phyloP scores from a whole-genome alignment of 768 basidiomycete species.

The Boletus barrowsii region DNA sequence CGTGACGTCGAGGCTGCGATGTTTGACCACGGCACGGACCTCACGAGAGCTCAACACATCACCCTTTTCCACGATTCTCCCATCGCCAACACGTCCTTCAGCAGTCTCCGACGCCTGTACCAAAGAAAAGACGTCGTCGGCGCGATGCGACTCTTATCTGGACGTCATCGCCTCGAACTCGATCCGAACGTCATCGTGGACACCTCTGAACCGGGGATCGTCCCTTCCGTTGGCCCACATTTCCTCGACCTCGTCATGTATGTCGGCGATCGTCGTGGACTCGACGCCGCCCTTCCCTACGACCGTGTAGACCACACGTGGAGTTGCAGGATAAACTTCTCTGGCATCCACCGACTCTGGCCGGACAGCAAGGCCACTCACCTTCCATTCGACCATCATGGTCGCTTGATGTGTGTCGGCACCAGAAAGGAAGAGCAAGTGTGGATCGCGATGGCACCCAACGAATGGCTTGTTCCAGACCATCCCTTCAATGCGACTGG shows the following conservation, averaged over 20 bases:
- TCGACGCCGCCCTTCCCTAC: background rate
- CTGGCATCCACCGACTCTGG: background rate
- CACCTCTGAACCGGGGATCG: fast-evolving
- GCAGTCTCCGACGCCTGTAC: background rate
- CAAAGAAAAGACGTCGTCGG: background rate
- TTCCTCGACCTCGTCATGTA: background rate
- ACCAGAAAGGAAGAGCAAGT: no score
- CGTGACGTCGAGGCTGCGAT: background rate
- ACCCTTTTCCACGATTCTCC: background rate
- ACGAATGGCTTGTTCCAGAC: no score
- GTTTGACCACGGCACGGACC: background rate
- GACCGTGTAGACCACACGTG: background rate
- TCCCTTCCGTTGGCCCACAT: background rate
- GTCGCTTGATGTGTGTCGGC: no score
- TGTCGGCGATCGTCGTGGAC: background rate
- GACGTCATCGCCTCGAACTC: background rate
- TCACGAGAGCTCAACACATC: background rate
- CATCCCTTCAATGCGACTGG: no score
- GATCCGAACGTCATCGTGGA: background rate
- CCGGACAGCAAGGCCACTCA: background rate
- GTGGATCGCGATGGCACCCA: no score
- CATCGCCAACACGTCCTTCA: background rate
- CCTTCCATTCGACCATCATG: no score
- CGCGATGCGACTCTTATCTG: background rate
- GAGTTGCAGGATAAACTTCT: background rate